Conservation (phyloP, 345 rosid species). For the Salix brachista region DNA sequence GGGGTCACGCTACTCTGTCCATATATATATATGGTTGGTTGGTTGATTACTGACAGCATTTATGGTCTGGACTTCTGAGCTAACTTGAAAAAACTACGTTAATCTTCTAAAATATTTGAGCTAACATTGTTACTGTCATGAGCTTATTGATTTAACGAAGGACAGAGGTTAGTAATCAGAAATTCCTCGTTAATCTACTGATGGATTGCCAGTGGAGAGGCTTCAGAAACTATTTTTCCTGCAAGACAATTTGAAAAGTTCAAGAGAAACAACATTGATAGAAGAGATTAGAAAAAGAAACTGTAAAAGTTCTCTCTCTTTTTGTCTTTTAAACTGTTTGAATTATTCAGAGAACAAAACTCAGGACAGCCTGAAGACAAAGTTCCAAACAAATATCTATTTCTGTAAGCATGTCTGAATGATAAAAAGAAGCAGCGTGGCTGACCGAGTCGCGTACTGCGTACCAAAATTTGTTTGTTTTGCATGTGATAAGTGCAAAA, state of each 20-base stretch:
- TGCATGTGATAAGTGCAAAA: constrained; percentile 1
- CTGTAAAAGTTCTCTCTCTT: neutral
- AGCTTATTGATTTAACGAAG: neutral
- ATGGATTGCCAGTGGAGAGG: neutral
- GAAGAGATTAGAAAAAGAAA: neutral
- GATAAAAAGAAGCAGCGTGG: neutral
- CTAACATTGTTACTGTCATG: neutral
- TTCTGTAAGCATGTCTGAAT: neutral
- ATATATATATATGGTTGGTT: neutral
- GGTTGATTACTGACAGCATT: neutral
- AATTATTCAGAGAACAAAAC: neutral
- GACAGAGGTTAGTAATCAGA: neutral
- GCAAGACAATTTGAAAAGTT: neutral
- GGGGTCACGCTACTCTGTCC: no score
- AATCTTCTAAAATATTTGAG: neutral
- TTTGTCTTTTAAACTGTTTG: neutral
- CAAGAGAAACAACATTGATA: neutral
- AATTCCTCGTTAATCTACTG: neutral
- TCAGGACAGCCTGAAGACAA: neutral
- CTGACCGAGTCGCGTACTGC: neutral
- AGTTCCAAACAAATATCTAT: neutral
- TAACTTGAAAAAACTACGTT: neutral
- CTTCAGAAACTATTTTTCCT: neutral
- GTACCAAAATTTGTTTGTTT: neutral
- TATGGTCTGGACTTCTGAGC: neutral